Base-by-base conservation (phyloP, 768 basidiomycete genomes). In the Rhizopogon vinicolor region DNA sequence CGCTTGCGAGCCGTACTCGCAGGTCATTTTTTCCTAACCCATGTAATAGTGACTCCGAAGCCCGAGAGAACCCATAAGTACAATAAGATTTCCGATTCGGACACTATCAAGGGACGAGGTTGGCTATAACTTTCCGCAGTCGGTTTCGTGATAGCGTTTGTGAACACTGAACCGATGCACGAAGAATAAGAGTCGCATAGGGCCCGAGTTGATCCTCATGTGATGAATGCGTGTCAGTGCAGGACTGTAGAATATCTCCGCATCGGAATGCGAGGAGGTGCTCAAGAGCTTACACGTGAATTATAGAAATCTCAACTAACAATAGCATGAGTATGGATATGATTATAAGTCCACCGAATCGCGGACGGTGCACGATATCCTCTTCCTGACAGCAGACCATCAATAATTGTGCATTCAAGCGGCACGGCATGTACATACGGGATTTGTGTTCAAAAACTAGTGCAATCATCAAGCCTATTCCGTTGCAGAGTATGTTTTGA, bases 1-100 rank as follows among this genome's bases (percentile, higher is more conserved):
- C 12, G 35, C 35, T 13, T 37, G 35, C 35, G 35, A 37, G 35
- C 35, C 35, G 31, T 9, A 33, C 9, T 33, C 31, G 35, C 35
- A 78, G 73, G 75, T 77, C 55, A 60, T 77, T 33, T 72, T 68
- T 55, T 78, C 75, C 10, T 76, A 73, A 49, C 33, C 13, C 48
- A 16, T 35, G 7, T 59, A 65, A 68, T 37, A 66, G 68, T 31
- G 75, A 78, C 55, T 71, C 25, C 35, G 13, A 75, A 55, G 69
- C 75, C 9, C 65, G 69, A 10, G 75, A 75, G 1, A 62, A 73
- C 22, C 74, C 71, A 14, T 74, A 7, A 33, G 13, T 33, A 76
- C 58, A 80, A 80, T 57, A 61, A 75, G 39, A 65, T 81, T 33
- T 72, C 70, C 0, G 65, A 25, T 35, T 22, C 35, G 22, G 40